Base-by-base conservation (phyloP, 1,284 basidiomycete species). In the Neotropicomus parvogracilis region DNA sequence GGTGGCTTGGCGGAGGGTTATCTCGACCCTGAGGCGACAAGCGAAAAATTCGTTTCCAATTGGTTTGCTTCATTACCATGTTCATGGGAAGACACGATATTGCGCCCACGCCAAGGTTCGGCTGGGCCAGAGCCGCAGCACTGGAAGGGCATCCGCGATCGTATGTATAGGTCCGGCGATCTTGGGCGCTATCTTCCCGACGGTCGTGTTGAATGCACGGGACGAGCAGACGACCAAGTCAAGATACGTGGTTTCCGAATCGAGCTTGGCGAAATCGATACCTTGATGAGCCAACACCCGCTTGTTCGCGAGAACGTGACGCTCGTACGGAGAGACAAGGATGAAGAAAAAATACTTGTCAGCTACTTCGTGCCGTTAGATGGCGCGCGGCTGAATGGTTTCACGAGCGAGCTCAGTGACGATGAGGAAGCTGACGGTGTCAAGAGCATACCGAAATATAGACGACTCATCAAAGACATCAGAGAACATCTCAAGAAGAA, bases 201-300 rank as follows among this genome's bases (percentile, higher is more conserved):
- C 64, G 97, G 97, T 4, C 85, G 82, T 33, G 97, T 99, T 14
- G 97, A 99, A 67, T 99, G 97, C 70, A 95, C 92, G 0, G 97
- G 97, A 10, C 85, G 97, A 41, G 95, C 95, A 5, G 97, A 99
- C 66, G 97, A 99, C 66, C 97, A 99, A 68, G 92, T 99, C 73
- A 99, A 99, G 75, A 99, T 99, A 68, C 91, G 97, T 53, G 97
- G 97, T 7, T 99, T 99, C 85, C 80, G 97, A 29, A 99, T 99
- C 65, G 97, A 99, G 71, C 80, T 99, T 6, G 95, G 95, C 16
- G 97, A 99, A 71, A 98, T 99, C 58, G 97, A 99, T 68, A 97
- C 92, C 1, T 87, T 97, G 70, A 81, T 99, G 33, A 92, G 89
- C 59, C 86, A 94, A 61, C 95, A 99, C 67, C 89, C 92, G 6